Conservation (phyloP, 768 basidiomycete species). For the Xerocomellus chrysenteron region DNA sequence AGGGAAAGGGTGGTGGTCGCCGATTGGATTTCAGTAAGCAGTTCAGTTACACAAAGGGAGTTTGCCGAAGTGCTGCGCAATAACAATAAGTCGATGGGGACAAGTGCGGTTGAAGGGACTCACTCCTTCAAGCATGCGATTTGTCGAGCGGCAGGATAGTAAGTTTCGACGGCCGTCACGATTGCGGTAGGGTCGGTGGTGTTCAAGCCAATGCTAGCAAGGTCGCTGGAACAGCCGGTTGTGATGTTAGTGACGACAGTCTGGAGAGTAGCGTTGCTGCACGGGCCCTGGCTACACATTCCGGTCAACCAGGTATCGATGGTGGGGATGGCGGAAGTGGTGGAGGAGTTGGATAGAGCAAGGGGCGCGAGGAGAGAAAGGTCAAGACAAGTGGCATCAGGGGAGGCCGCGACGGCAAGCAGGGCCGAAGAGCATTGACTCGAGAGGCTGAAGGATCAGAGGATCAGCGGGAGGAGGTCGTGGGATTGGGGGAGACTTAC, state of each 20-base stretch:
- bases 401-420: conserved; percentile 38
- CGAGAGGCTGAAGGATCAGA: conserved; percentile 3
- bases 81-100: background rate
- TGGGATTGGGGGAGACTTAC: conserved; percentile 30
- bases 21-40: conserved; percentile 51
- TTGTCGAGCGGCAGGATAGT: conserved; percentile 57
- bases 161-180: conserved; percentile 44
- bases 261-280: conserved; percentile 60
- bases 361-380: conserved; percentile 33
- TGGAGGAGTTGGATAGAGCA: conserved; percentile 21
- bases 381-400: conserved; percentile 41
- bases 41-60: conserved; percentile 58
- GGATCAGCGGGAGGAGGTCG: background rate
- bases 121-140: conserved; percentile 66
- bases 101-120: conserved; percentile 22
- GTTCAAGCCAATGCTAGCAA: conserved; percentile 27
- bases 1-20: conserved; percentile 22
- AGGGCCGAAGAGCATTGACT: conserved; percentile 49
- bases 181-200: conserved; percentile 20
- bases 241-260: conserved; percentile 54
- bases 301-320: conserved; percentile 62
- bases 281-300: conserved; percentile 51
- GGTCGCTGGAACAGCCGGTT: conserved; percentile 46
- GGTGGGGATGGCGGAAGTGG: conserved; percentile 38
- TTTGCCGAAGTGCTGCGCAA: conserved; percentile 33